Evolutionary conservation across 148 eudicot genomes (phyloP).

Genomic region (Amaranthus palmeri): DNA sequence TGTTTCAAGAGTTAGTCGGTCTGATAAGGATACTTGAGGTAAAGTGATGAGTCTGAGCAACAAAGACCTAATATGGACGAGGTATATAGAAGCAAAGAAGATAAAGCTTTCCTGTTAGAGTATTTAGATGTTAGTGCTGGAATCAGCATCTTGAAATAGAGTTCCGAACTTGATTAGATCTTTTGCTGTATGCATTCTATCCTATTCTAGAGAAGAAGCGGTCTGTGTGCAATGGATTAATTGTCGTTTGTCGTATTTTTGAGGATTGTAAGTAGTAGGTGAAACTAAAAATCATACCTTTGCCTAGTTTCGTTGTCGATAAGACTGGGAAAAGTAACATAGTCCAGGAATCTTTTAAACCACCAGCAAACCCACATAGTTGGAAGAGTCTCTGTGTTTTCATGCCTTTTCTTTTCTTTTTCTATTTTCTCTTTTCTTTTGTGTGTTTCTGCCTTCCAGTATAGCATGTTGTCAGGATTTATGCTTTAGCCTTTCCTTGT

Average conservation of each 20-base stretch:
- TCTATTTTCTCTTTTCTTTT: constrained; percentile 15
- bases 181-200: not conserved
- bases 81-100: too few species aligned
- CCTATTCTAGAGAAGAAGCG: constrained; percentile 5
- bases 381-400: constrained; percentile 5
- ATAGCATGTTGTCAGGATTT: constrained; percentile 23
- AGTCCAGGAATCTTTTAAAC: constrained; percentile 28
- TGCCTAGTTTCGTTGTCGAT: constrained; percentile 26
- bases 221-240: constrained; percentile 16
- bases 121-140: too few species aligned
- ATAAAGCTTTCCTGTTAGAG: too few species aligned
- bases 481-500: constrained; percentile 27
- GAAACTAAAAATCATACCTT: constrained; percentile 24
- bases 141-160: too few species aligned
- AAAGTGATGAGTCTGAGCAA: not conserved
- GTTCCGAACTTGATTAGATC: not conserved
- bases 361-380: constrained; percentile 17
- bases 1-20: not conserved
- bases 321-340: constrained; percentile 28
- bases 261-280: constrained; percentile 24
- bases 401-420: constrained; percentile 18
- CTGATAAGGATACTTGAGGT: not conserved
- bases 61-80: too few species aligned
- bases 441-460: constrained; percentile 26
- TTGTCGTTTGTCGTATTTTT: constrained; percentile 23